These are phyloP conservation scores for Trichoderma oligosporum DNA, from an alignment of 2,329 filamentous ascomycete species.

Conservation along the genomic window DNA sequence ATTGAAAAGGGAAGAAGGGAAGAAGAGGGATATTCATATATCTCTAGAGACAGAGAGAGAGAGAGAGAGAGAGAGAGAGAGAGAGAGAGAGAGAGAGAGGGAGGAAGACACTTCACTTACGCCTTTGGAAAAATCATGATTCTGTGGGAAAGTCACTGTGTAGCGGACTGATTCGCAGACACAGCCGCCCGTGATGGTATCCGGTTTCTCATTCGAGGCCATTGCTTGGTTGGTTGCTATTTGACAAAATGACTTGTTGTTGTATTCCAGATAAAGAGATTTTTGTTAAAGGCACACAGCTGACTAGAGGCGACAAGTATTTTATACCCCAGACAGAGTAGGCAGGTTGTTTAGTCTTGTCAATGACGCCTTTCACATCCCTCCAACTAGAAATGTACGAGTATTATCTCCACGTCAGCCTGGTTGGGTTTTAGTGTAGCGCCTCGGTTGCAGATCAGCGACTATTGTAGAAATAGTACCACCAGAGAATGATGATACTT, in stretches of 20 bases:
- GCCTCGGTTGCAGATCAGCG: background rate
- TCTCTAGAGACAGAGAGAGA: too few relatives aligned
- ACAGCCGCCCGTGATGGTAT: slow-evolving; percentile 47
- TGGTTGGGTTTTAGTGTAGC: background rate
- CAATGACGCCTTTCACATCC: slow-evolving; percentile 18
- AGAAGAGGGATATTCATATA: too few relatives aligned
- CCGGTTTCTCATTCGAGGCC: slow-evolving; percentile 29
- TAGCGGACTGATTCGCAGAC: slow-evolving; percentile 50
- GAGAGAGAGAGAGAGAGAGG: too few relatives aligned
- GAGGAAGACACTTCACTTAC: too few relatives aligned
- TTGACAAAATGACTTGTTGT: background rate
- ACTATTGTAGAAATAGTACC: too few relatives aligned
- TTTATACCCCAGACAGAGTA: background rate
- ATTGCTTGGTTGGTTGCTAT: slow-evolving; percentile 16
- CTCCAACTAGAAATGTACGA: too few relatives aligned
- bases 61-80: too few relatives aligned
- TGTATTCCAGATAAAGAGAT: too few relatives aligned
- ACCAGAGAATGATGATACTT: too few relatives aligned
- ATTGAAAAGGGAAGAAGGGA: too few relatives aligned
- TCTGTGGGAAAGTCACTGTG: slow-evolving; percentile 42
- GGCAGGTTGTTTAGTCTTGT: slow-evolving; percentile 10
- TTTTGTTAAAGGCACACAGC: too few relatives aligned
- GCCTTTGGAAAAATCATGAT: slow-evolving; percentile 41
- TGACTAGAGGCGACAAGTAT: background rate
- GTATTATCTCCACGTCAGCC: too few relatives aligned